Evolutionary conservation across 805 yeast species (phyloP), one percentile per base, ranked within the genome.

Genomic region (Wickerhamiella domercqiae): DNA sequence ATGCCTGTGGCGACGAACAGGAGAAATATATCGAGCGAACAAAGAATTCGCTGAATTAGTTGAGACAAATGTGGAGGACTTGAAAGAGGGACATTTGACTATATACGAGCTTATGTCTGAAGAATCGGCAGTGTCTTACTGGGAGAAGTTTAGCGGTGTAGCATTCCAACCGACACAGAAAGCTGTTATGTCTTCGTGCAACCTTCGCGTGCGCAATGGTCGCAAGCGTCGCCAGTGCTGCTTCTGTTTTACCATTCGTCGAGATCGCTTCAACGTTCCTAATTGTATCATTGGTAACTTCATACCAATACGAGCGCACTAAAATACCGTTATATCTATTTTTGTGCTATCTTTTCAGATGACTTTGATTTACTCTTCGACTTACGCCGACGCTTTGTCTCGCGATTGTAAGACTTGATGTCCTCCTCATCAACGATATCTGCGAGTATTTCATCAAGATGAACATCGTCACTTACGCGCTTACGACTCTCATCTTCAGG

Each of bases 71-170:
- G 82, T 87, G 1, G 96, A 86, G 53, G 94, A 84, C 53, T 60
- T 87, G 51, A 74, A 90, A 45, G 94, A 87, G 55, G 97, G 97
- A 7, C 80, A 78, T 48, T 60, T 84, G 46, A 90, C 96, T 1
- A 82, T 87, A 32, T 86, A 86, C 58, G 96, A 87, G 59, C 61
- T 87, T 44, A 79, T 87, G 94, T 76, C 84, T 35, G 96, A 86
- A 55, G 95, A 86, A 48, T 79, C 94, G 51, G 93, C 95, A 20
- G 96, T 87, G 15, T 86, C 83, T 50, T 87, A 83, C 54, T 87
- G 97, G 97, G 97, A 87, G 52, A 86, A 86, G 54, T 87, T 86
- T 52, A 95, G 95, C 2, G 84, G 93, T 3, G 81, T 86, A 51
- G 96, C 97, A 3, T 86, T 87, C 59, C 96, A 87, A 51, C 79